Conservation (phyloP, 2,329 filamentous ascomycete genomes). For the Trichophyton verrucosum region DNA sequence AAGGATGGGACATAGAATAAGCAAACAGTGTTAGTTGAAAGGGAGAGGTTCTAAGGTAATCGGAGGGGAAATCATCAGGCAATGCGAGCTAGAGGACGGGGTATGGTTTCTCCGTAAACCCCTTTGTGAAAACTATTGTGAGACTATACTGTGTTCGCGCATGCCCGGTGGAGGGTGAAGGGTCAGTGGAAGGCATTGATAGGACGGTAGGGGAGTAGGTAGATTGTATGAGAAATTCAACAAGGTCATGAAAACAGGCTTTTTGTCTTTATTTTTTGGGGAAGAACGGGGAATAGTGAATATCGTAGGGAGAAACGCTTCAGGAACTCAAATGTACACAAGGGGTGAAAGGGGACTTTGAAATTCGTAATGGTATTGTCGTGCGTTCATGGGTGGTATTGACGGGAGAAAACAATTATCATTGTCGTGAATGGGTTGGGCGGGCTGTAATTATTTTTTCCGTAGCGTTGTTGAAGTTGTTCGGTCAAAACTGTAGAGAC, state of each 20-base stretch:
- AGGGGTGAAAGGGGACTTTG: not conserved
- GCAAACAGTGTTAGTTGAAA: constrained; percentile 2
- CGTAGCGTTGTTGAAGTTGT: not conserved
- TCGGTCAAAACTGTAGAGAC: not conserved
- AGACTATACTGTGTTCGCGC: not conserved
- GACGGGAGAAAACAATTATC: not conserved
- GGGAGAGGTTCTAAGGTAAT: not conserved
- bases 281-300: not conserved
- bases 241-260: not conserved
- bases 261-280: not conserved
- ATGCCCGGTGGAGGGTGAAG: not conserved
- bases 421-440: not conserved
- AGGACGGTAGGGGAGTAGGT: no score
- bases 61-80: constrained; percentile 4
- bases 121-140: not conserved
- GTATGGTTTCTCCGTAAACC: not conserved
- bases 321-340: not conserved
- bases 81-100: not conserved
- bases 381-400: not conserved
- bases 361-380: not conserved
- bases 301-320: not conserved
- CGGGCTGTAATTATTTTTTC: not conserved
- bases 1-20: constrained; percentile 9
- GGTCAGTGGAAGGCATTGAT: not conserved
- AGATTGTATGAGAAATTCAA: not conserved